Base-by-base conservation (phyloP, 78 protist species). In the Tieghemostelium lacteum region DNA sequence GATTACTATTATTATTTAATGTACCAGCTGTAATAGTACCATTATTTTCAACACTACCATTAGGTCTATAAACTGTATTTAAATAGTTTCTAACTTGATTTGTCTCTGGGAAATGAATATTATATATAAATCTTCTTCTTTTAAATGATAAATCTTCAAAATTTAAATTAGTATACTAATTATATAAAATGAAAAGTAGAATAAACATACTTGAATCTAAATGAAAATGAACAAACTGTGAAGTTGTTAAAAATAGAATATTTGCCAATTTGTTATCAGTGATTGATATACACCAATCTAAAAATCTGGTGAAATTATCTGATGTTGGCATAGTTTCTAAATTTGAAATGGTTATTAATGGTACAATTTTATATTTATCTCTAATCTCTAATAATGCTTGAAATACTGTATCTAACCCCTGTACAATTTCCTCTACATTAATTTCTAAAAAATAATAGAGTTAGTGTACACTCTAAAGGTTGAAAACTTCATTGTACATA, bases 231-330 rank as follows among this genome's bases (percentile, higher is more conserved):
- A 83, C 78, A 45, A 83, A 83, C 69, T 66, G 91, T 12, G 91
- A 83, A 24, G 91, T 63, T 29, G 91, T 83, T 52, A 83, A 60
- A 69, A 83, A 83, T 40, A 83, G 72, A 70, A 83, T 83, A 69
- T 83, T 66, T 52, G 91, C 91, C 52, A 83, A 58, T 40, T 83
- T 83, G 67, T 83, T 83, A 60, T 83, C 91, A 28, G 91, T 83
- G 2, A 83, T 72, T 16, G 80, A 57, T 17, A 83, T 52, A 69
- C 91, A 83, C 91, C 91, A 83, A 60, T 83, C 91, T 16, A 83
- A 60, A 29, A 83, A 83, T 83, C 91, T 83, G 12, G 78, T 83
- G 31, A 83, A 83, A 42, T 83, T 83, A 22, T 69, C 91, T 33
- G 91, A 83, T 14, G 78, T 83, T 54, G 91, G 91, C 31, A 83